phyloP scores from a whole-genome alignment of 345 rosid species.

The Ceriops zippeliana region DNA sequence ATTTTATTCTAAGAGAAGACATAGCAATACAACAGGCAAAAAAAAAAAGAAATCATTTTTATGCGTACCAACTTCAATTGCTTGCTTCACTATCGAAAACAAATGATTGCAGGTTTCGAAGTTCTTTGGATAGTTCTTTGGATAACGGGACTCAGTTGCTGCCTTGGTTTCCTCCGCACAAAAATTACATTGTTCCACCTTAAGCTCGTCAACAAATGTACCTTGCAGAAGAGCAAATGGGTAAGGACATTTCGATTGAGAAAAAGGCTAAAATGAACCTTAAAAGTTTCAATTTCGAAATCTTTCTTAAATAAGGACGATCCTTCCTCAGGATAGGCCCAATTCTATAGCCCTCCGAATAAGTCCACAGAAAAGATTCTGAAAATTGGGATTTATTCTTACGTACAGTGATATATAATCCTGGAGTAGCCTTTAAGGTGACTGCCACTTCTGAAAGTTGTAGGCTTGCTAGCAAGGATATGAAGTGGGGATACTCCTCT shows the following conservation, averaged over 20 bases:
- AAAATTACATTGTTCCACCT: not conserved
- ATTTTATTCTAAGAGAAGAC: too few species aligned
- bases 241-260: too few species aligned
- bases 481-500: slow-evolving; percentile 42
- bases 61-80: slow-evolving; percentile 19
- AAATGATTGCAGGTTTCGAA: slow-evolving; percentile 30
- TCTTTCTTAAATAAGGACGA: not conserved
- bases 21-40: too few species aligned
- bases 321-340: not conserved
- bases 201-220: slow-evolving; percentile 36
- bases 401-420: slow-evolving; percentile 41
- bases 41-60: not conserved
- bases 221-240: slow-evolving; percentile 17
- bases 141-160: not conserved
- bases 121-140: slow-evolving; percentile 42
- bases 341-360: too few species aligned
- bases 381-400: not conserved
- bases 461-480: slow-evolving; percentile 39
- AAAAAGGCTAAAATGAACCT: too few species aligned
- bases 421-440: slow-evolving; percentile 18
- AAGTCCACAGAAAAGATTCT: not conserved
- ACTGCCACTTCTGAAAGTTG: slow-evolving; percentile 39
- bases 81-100: slow-evolving; percentile 4
- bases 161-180: not conserved
- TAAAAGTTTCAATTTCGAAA: too few species aligned